Evolutionary conservation across 768 basidiomycete genomes (phyloP), one percentile per base, ranked within the genome.

Genomic region (Termitomyces heimii): DNA sequence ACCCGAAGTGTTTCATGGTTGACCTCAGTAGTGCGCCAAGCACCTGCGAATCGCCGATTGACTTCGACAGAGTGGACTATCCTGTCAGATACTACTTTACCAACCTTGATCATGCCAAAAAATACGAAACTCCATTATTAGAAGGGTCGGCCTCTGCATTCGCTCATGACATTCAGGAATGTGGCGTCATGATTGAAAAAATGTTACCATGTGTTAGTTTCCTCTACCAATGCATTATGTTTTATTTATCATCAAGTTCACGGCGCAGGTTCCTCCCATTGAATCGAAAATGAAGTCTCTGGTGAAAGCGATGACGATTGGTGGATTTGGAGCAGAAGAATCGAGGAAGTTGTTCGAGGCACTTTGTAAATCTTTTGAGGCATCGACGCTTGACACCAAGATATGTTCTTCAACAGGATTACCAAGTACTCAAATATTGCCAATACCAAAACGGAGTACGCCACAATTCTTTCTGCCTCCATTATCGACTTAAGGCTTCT

Each of bases 261-360:
- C 26, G 28, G 53, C 16, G 22, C 29, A 80, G 78, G 69, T 78
- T 5, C 78, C 78, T 0, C 67, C 64, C 48, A 70, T 82, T 14
- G 63, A 68, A 4, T 53, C 58, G 1, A 81, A 78, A 55, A 66
- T 81, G 56, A 75, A 73, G 39, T 68, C 76, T 0, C 67, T 83
- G 10, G 73, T 77, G 12, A 73, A 71, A 37, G 75, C 77, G n/a
- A 82, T 83, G 80, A 70, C 64, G 0, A 62, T 70, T 3, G 77
- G 78, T 29, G 73, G 71, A 28, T 81, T 81, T 60, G 73, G 70
- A n/a, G 80, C 79, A 1, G 78, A 83, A 37, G 78, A 77, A 50
- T 67, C 79, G 2, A 72, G 77, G 12, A 77, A 76, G 51, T 67
- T 81, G 46, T 81, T 82, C 54, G 80, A 82, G 59, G 77, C 78